Evolutionary conservation across 495 filamentous ascomycete species (phyloP), one percentile per base, ranked within the genome.

Genomic region (Cercophora sp.): DNA sequence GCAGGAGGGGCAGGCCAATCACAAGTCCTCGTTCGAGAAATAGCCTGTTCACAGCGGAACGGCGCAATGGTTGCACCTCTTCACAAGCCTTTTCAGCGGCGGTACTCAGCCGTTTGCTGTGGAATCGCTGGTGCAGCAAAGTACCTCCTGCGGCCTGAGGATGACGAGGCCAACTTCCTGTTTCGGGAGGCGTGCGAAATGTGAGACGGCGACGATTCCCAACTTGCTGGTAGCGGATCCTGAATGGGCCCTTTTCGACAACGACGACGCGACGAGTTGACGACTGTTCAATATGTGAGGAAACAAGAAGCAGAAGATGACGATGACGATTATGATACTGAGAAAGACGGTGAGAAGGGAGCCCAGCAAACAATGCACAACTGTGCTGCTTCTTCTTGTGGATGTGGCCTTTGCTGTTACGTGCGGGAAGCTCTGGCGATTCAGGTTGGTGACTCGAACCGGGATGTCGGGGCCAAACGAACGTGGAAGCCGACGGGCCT

Each of bases 121-220:
- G 52, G 11, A 26, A 44, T 25, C 5, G 44, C 34, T 29, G 23
- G 32, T 11, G 20, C n/a, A 18, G 3, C 26, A 13, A 26, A 31
- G 45, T 55, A 50, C 39, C 50, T 15, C 26, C 62, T 62, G 63
- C 63, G 63, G 63, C 56, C 63, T 61, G 58, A 63, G 63, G 63
- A 47, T 66, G 60, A 66, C 63, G 63, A 66, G 47, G 45, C 34
- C 63, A 49, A 26, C 59, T 62, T 56, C 62, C 60, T 42, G 18
- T 58, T 65, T 36, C 22, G 62, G 57, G 15, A 51, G 34, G n/a
- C 24, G 32, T 23, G 48, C 39, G 23, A 43, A 16, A 5, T 25
- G 9, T 35, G 26, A 39, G 20, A 18, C 20, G 16, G 37, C 24
- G 37, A 41, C 37, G 40, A 13, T 16, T n/a, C 13, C 6, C 29